Conservation (phyloP, 176 grass and related monocot species). For the Carex littledalei region DNA sequence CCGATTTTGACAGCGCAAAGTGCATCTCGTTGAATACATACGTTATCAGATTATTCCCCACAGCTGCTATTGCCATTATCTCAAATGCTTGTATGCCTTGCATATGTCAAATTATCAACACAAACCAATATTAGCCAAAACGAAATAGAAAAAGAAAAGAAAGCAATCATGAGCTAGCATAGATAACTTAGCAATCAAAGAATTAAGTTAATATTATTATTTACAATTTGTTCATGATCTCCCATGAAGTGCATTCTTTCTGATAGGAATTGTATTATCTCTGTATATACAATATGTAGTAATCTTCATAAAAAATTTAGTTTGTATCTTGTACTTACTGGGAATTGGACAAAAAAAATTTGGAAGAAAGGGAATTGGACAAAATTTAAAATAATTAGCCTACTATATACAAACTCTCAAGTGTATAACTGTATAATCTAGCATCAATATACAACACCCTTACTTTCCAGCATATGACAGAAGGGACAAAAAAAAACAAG, state of each 20-base stretch:
- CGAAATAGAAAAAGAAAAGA: neutral
- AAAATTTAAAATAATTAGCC: neutral
- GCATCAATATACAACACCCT: neutral
- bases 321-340: neutral
- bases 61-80: constrained; percentile 83
- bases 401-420: neutral
- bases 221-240: neutral
- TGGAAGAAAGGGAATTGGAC: neutral
- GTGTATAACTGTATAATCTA: neutral
- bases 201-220: neutral
- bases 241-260: neutral
- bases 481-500: neutral
- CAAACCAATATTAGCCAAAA: neutral
- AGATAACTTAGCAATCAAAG: neutral
- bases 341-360: neutral
- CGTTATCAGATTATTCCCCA: constrained; percentile 82
- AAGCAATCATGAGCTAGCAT: neutral
- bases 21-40: constrained; percentile 93
- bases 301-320: neutral
- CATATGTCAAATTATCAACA: neutral
- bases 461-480: neutral
- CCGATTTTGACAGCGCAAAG: constrained; percentile 53
- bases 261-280: neutral
- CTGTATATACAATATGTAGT: neutral
- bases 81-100: constrained; percentile 78